phyloP scores from a whole-genome alignment of 192 early-diverging fungal genomes.

The Phycomyces nitens region DNA sequence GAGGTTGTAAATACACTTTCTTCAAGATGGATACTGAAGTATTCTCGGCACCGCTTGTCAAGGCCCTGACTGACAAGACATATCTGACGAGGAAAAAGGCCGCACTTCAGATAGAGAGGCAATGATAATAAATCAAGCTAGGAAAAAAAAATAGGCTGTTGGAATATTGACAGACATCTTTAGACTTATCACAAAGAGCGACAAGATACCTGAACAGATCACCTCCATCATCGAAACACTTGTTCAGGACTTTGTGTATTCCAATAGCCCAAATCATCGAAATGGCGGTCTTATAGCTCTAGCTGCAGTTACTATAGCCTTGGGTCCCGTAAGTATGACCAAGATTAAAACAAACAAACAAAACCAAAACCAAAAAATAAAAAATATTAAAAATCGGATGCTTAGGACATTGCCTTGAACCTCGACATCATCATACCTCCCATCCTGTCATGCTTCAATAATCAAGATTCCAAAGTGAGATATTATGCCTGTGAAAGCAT shows the following conservation, averaged over 20 bases:
- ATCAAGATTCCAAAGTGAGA: conserved; percentile 89
- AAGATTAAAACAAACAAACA: background rate
- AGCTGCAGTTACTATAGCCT: conserved; percentile 82
- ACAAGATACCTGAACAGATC: conserved; percentile 59
- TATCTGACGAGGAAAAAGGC: conserved; percentile 9
- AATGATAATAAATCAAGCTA: background rate
- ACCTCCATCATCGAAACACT: conserved; percentile 73
- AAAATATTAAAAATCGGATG: too few species aligned
- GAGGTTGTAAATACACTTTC: too few species aligned
- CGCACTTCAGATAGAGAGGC: conserved; percentile 14
- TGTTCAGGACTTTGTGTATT: conserved; percentile 87
- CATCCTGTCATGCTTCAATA: conserved; percentile 86
- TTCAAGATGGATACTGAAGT: conserved; percentile 1
- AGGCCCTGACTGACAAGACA: conserved; percentile 5
- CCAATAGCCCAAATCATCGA: conserved; percentile 75
- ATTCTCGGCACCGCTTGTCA: conserved; percentile 9
- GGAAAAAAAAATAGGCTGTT: background rate
- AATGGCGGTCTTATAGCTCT: conserved; percentile 95
- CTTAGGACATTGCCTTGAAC: conserved; percentile 55
- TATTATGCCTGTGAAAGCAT: conserved; percentile 99
- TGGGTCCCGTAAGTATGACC: conserved; percentile 76
- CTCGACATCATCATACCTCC: conserved; percentile 87
- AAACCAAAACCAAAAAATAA: background rate
- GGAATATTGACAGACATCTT: too few species aligned
- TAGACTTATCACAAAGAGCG: conserved; percentile 65